Evolutionary conservation across 2,329 filamentous ascomycete species (phyloP), one percentile per base, ranked within the genome.

Genomic region (Cladophialophora bantiana): DNA sequence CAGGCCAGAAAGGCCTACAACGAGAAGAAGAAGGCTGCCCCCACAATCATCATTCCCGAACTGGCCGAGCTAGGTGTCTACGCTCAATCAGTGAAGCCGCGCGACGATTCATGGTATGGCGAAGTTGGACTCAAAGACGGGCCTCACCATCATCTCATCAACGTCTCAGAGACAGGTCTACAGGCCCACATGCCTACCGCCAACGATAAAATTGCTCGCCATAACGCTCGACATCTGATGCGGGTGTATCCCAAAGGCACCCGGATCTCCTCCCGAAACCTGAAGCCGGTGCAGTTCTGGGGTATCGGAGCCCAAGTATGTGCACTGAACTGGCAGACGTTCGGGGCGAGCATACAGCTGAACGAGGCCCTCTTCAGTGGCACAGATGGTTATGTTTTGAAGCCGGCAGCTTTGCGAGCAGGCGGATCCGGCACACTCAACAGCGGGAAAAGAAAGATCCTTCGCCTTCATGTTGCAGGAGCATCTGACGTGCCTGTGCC

Each of bases 281-380:
- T 73, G 13, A 71, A 72, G 20, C 71, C 71, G n/a, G 66, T 73
- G 7, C 59, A 63, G 2, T 73, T 70, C 64, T 73, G 71, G 71
- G 67, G 52, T 12, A 32, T 69, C 13, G 71, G 71, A 10, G 71
- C 70, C 2, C 71, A 73, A 9, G 66, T 73, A 13, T 72, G 70
- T 45, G 71, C 71, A 18, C 58, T 73, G 26, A 73, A 73, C 31
- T 73, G 70, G 70, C 71, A 73, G 50, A 73, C 71, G 6, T 73
- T 71, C 34, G 70, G 67, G 12, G 71, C 71, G 3, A 68, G 66
- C 40, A 66, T 71, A 57, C 71, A 73, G 35, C 65, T 73, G 26
- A 73, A 73, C 40, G 68, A 73, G 62, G 71, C 71, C 12, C 62
- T 73, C 2, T 73, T 73, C 62, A 67, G 57, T 15, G 69, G 70